These are phyloP conservation scores for Kalmusia sp. DNA, from an alignment of 2,329 filamentous ascomycete genomes.

Conservation along the genomic window DNA sequence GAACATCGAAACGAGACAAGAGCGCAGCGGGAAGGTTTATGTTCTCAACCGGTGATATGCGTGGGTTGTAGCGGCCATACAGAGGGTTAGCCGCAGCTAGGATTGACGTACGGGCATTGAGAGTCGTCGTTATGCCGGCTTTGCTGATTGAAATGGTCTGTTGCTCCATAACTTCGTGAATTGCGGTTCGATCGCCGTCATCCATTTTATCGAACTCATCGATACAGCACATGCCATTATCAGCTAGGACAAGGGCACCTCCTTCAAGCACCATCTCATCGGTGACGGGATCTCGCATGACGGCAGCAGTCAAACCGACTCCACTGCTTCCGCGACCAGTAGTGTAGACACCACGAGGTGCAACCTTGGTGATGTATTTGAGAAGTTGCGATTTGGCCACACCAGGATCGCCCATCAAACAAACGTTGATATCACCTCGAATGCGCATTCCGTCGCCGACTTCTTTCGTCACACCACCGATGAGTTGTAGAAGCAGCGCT, in stretches of 20 bases:
- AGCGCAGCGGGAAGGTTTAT: conserved; percentile 98
- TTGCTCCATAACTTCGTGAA: conserved; percentile 89
- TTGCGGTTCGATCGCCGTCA: conserved; percentile 80
- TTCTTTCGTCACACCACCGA: conserved; percentile 94
- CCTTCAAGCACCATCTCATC: conserved; percentile 86
- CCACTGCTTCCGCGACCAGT: conserved; percentile 82
- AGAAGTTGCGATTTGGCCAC: conserved; percentile 98
- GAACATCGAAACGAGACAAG: conserved; percentile 93
- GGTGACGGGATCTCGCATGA: conserved; percentile 83
- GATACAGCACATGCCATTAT: conserved; percentile 86
- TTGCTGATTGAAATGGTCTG: conserved; percentile 88
- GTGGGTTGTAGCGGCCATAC: conserved; percentile 97
- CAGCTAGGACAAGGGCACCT: conserved; percentile 78
- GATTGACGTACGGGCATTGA: conserved; percentile 96
- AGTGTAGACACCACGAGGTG: conserved; percentile 87
- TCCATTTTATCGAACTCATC: conserved; percentile 93
- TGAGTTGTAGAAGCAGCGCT: conserved; percentile 90
- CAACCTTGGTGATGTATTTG: conserved; percentile 98
- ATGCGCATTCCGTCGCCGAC: conserved; percentile 99
- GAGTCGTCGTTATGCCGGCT: conserved; percentile 93
- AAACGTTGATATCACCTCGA: conserved; percentile 98
- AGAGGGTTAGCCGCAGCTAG: conserved; percentile 95
- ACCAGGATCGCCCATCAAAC: conserved; percentile 98
- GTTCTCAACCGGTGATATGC: conserved; percentile 96
- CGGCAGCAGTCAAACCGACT: conserved; percentile 81